A percentile compares a stretch with the other conserved stretches of the same genome.
Conservation (phyloP, 345 rosid species). For the Gossypioides kirkii region DNA sequence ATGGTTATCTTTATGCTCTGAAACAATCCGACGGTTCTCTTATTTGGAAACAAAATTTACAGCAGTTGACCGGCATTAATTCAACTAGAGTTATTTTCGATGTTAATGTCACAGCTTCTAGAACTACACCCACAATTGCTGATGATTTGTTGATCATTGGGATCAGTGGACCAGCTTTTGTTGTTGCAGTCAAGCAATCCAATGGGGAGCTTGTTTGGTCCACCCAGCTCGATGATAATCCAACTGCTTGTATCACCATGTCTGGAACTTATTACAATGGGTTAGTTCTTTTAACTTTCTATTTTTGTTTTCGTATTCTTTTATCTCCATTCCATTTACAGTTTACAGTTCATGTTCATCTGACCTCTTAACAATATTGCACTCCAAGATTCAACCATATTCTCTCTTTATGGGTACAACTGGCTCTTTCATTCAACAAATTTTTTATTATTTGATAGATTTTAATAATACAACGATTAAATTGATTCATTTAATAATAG, state of each 20-base stretch:
- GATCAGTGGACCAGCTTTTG: slow-evolving; percentile 42
- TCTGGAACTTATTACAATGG: slow-evolving; percentile 38
- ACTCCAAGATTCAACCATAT: no score
- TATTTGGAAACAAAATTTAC: slow-evolving; percentile 43
- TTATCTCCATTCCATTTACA: no score
- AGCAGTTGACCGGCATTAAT: slow-evolving; percentile 28
- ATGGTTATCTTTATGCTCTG: slow-evolving; percentile 44
- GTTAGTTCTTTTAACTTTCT: slow-evolving; percentile 16
- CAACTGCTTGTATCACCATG: slow-evolving; percentile 29
- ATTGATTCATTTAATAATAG: no score
- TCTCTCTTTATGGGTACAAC: no score
- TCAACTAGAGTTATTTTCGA: slow-evolving; percentile 18
- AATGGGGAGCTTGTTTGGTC: slow-evolving; percentile 41
- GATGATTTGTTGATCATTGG: slow-evolving; percentile 26
- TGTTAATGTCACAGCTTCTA: slow-evolving; percentile 26
- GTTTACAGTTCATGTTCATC: no score
- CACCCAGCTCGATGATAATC: slow-evolving; percentile 29
- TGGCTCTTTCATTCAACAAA: no score
- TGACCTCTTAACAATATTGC: no score
- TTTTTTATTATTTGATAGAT: no score
- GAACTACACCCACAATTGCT: slow-evolving; percentile 34
- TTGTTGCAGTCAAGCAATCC: slow-evolving; percentile 27
- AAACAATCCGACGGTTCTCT: slow-evolving; percentile 33
- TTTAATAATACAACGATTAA: no score
- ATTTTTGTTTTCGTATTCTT: no score